These are phyloP conservation scores for Pezicula radicicola DNA, from an alignment of 2,329 filamentous ascomycete genomes.

Conservation along the genomic window DNA sequence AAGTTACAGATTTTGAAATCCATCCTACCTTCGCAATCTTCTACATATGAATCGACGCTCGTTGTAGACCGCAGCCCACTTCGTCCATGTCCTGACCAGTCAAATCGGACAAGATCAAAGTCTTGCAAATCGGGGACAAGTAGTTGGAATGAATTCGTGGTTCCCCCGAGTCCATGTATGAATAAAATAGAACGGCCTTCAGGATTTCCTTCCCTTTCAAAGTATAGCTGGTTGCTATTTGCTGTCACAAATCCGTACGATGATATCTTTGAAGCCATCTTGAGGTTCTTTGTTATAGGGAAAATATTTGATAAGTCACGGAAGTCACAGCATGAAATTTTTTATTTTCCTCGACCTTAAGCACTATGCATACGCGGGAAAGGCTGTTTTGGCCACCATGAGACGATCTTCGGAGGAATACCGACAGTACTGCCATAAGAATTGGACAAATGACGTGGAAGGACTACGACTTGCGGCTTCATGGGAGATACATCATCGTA, in stretches of 20 bases:
- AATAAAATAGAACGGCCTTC: background rate
- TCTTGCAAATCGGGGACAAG: background rate
- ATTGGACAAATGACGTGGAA: too few species aligned
- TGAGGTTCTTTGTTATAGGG: background rate
- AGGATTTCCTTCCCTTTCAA: background rate
- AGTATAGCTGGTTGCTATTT: background rate
- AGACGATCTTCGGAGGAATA: too few species aligned
- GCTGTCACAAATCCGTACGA: background rate
- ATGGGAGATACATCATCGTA: too few species aligned
- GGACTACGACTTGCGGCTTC: too few species aligned
- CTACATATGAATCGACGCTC: background rate
- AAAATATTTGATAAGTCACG: background rate
- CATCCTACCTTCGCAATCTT: background rate
- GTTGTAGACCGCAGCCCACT: background rate
- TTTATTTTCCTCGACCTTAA: background rate
- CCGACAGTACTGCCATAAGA: too few species aligned
- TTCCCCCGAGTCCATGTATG: slow-evolving; percentile 3
- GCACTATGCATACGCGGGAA: background rate
- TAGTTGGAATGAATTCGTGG: slow-evolving; percentile 4
- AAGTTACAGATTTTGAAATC: background rate
- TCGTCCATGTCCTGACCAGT: background rate
- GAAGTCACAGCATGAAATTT: background rate
- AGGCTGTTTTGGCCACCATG: too few species aligned
- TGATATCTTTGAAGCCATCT: background rate
- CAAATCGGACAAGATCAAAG: background rate